phyloP scores from a whole-genome alignment of 768 basidiomycete species.

The Mycena capillaripes region DNA sequence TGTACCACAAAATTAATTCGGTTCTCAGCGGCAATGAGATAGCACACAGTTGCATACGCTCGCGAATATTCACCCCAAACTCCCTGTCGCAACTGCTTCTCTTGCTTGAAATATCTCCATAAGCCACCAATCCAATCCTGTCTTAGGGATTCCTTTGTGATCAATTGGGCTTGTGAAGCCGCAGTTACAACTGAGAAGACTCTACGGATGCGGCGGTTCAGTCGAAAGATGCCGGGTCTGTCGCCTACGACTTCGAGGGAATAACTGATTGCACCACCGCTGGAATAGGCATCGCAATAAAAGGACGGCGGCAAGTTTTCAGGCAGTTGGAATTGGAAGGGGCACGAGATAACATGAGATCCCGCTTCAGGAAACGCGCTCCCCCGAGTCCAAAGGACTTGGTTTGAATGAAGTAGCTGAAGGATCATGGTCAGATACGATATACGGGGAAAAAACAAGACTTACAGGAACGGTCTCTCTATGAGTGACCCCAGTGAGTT shows the following conservation, averaged over 20 bases:
- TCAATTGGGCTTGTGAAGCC: neutral
- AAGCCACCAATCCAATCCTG: constrained; percentile 20
- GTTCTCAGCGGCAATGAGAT: neutral
- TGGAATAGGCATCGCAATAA: neutral
- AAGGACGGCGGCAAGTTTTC: constrained; percentile 6
- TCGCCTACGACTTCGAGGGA: constrained; percentile 19
- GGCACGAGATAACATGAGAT: constrained; percentile 8
- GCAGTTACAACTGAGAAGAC: constrained; percentile 8
- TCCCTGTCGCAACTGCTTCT: constrained; percentile 5
- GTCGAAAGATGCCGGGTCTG: neutral
- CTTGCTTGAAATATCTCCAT: neutral
- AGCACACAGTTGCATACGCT: neutral
- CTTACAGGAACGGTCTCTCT: neutral
- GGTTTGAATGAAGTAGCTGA: neutral
- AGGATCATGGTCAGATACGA: neutral
- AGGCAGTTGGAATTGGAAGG: constrained; percentile 12
- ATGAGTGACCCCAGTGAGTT: neutral
- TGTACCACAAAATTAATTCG: neutral
- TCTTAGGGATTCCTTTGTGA: constrained; percentile 2
- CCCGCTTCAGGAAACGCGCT: neutral
- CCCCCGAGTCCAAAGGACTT: constrained; percentile 4
- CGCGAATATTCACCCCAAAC: constrained; percentile 24
- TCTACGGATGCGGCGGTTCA: neutral
- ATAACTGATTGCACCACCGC: constrained; percentile 2
- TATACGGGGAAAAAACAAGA: neutral